phyloP scores from a whole-genome alignment of 1,284 basidiomycete species.

The Pulveroboletus sp. region DNA sequence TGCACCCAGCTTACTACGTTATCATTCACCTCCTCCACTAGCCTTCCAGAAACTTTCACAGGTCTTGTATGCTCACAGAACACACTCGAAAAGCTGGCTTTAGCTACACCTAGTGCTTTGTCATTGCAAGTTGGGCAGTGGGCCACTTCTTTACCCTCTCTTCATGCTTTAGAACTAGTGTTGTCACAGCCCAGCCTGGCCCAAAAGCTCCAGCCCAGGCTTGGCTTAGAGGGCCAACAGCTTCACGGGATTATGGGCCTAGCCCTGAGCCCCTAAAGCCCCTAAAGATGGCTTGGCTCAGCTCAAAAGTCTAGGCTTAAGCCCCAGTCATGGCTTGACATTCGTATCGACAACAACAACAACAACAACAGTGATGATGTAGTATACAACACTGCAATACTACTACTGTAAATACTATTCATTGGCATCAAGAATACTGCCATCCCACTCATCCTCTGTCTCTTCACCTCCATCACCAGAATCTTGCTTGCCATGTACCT shows the following conservation, averaged over 20 bases:
- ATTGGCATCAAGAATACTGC: not conserved
- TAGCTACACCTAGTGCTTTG: slow-evolving; percentile 73
- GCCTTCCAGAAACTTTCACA: slow-evolving; percentile 66
- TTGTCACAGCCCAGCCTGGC: not conserved
- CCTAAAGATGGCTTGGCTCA: not conserved
- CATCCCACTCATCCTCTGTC: slow-evolving; percentile 7
- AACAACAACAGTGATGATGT: not conserved
- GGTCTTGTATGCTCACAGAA: slow-evolving; percentile 60
- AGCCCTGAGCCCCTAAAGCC: not conserved
- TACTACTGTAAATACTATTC: not conserved
- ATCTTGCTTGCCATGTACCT: not conserved
- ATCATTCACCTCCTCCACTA: slow-evolving; percentile 64
- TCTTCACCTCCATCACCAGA: not conserved
- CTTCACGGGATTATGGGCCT: not conserved
- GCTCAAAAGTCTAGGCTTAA: slow-evolving; percentile 1
- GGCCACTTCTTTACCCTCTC: slow-evolving; percentile 57
- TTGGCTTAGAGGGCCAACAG: not conserved
- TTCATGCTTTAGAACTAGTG: slow-evolving; percentile 47
- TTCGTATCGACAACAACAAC: too few species aligned
- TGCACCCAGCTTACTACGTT: slow-evolving; percentile 62
- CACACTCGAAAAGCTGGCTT: slow-evolving; percentile 56
- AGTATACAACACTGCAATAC: too few species aligned
- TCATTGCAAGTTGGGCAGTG: slow-evolving; percentile 67
- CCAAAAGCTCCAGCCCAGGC: not conserved
- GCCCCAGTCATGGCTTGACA: not conserved